Evolutionary conservation across 768 basidiomycete genomes (phyloP).

Genomic region (Phylloporus rhodoxanthus): DNA sequence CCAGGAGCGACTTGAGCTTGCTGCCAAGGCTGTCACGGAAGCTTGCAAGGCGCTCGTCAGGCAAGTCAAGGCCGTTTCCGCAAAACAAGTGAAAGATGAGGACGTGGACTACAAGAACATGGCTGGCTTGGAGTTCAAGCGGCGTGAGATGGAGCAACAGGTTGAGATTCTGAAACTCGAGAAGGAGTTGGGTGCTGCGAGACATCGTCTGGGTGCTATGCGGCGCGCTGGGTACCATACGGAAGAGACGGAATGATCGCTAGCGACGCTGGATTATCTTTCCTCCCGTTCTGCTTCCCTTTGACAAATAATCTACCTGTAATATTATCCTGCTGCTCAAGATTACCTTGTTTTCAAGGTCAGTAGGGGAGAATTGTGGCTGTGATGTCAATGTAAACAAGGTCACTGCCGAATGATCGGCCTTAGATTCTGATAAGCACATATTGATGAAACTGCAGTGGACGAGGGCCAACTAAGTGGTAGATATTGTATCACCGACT

Average conservation of each 20-base stretch:
- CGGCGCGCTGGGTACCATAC: constrained; percentile 87
- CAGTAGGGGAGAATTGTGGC: too few species aligned
- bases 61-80: constrained; percentile 93
- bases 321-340: constrained; percentile 13
- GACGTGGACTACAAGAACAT: constrained; percentile 84
- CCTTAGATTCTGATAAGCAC: not conserved
- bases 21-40: constrained; percentile 95
- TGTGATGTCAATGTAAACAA: too few species aligned
- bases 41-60: constrained; percentile 94
- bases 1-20: constrained; percentile 91
- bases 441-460: not conserved
- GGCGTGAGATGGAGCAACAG: constrained; percentile 97
- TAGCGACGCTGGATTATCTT: not conserved
- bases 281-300: constrained; percentile 8
- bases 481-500: not conserved
- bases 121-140: constrained; percentile 94
- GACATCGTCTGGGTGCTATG: constrained; percentile 79
- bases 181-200: constrained; percentile 87
- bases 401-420: too few species aligned
- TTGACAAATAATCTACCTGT: constrained; percentile 21
- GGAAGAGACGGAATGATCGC: constrained; percentile 62
- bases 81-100: constrained; percentile 72
- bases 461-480: too few species aligned
- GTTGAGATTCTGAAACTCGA: constrained; percentile 97
- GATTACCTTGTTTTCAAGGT: not conserved